Evolutionary conservation across 495 filamentous ascomycete genomes (phyloP), one percentile per base, ranked within the genome.

Genomic region (Penicillium turbatum): DNA sequence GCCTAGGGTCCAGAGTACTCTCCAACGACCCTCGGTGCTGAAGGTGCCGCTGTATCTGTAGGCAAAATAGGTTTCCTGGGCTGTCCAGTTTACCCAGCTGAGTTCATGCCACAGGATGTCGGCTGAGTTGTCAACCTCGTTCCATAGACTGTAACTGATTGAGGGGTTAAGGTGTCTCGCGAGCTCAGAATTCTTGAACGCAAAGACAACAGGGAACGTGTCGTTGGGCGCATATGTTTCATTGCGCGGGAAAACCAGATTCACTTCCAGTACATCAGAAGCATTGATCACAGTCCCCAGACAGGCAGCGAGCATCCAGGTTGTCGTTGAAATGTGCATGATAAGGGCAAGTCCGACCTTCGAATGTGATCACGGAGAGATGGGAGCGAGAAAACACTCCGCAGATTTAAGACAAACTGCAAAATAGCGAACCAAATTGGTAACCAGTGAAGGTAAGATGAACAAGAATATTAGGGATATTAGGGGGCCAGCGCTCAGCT

Each of bases 41-140:
- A 48, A 19, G n/a, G 19, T n/a, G 15, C 15, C 17, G 13, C 24
- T 21, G 29, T 35, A 51, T 8, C 16, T 9, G 46, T 59, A 41
- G 24, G 44, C 47, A 31, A 64, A 59, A 53, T 61, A 65, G 12
- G 68, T 60, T 45, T 69, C 57, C 19, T 58, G 31, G 43, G 17
- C 19, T 31, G 51, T 58, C 50, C 39, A 50, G 45, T 58, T 54
- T 12, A 15, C 24, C 56, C 56, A 44, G 5, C 26, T 19, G 24
- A 52, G 34, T 10, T 45, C 44, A 46, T 24, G 21, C 21, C 21
- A 24, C 21, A 24, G 21, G 21, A 24, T 24, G 21, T 24, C 21
- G 21, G 21, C 21, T 24, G 21, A 24, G 21, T 24, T 24, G 21
- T 24, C 21, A 24, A 24, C 21, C 21, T 42, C 39, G 39, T 42